Percentiles rank a stretch among this genome's conserved stretches.
phyloP scores from a whole-genome alignment of 306 rosid genomes.

The Rosa rugosa region DNA sequence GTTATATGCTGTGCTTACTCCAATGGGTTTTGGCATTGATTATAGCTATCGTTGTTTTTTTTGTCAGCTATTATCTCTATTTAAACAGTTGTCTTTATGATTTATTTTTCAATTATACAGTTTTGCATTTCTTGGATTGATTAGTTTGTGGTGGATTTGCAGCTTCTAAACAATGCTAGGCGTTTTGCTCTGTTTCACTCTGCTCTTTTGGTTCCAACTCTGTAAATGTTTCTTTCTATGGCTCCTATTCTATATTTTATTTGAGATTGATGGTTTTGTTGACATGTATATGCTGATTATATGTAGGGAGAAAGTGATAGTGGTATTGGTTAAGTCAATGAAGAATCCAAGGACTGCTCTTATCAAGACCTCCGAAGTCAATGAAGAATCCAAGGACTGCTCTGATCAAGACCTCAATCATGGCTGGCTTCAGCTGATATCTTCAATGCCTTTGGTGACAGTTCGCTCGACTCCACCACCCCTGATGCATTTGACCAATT shows the following conservation, averaged over 20 bases:
- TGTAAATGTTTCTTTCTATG: constrained; percentile 21
- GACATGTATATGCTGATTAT: constrained; percentile 11
- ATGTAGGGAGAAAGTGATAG: constrained; percentile 58
- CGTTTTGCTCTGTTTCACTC: constrained; percentile 70
- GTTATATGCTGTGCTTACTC: no score
- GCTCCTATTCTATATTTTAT: background rate
- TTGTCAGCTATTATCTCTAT: no score
- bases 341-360: constrained; percentile 91
- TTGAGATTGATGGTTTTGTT: constrained; percentile 12
- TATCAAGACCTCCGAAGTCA: background rate
- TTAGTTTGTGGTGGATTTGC: no score
- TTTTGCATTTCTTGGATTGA: no score
- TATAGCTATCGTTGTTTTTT: no score
- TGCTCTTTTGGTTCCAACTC: constrained; percentile 45
- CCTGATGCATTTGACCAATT: constrained; percentile 67
- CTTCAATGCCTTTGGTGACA: constrained; percentile 72
- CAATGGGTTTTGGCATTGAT: no score
- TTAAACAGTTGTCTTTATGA: no score
- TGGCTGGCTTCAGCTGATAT: constrained; percentile 73
- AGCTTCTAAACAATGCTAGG: constrained; percentile 63
- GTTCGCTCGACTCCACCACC: constrained; percentile 51
- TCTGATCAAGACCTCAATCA: constrained; percentile 81
- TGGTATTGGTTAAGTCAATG: constrained; percentile 77
- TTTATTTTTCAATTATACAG: no score
- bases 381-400: constrained; percentile 97